Conservation (phyloP, 2,329 filamentous ascomycete species). For the Fusarium camptoceras region DNA sequence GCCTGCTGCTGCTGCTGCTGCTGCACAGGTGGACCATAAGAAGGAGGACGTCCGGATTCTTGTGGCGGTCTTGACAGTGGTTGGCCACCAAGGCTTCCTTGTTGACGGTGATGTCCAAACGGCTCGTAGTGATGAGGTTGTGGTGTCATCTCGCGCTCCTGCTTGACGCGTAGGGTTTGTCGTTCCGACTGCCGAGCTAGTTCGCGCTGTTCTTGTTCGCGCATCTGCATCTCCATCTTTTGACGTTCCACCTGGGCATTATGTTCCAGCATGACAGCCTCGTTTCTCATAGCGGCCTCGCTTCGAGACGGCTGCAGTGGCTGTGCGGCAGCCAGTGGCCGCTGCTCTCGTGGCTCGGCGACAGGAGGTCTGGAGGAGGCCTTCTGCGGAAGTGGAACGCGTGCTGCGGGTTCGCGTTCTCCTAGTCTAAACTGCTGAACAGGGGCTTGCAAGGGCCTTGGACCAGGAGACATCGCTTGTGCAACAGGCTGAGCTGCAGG, state of each 20-base stretch:
- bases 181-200: constrained; percentile 47
- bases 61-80: constrained; percentile 55
- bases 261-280: constrained; percentile 50
- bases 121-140: constrained; percentile 59
- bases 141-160: constrained; percentile 60
- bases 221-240: constrained; percentile 49
- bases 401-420: constrained; percentile 50
- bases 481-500: constrained; percentile 53
- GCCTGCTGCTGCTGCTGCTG: constrained; percentile 55
- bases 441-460: constrained; percentile 59
- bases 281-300: constrained; percentile 50
- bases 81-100: constrained; percentile 54
- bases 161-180: constrained; percentile 58
- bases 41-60: constrained; percentile 57
- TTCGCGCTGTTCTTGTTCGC: constrained; percentile 48
- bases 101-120: constrained; percentile 56
- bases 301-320: constrained; percentile 50
- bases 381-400: constrained; percentile 58
- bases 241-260: constrained; percentile 49
- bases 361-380: constrained; percentile 47
- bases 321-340: constrained; percentile 52
- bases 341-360: constrained; percentile 52
- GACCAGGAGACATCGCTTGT: constrained; percentile 61
- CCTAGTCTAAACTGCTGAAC: constrained; percentile 57
- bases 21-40: constrained; percentile 47